Evolutionary conservation across 106 monocot genomes (phyloP), one percentile per base, ranked within the genome.

Genomic region (Apostasia ramifera): DNA sequence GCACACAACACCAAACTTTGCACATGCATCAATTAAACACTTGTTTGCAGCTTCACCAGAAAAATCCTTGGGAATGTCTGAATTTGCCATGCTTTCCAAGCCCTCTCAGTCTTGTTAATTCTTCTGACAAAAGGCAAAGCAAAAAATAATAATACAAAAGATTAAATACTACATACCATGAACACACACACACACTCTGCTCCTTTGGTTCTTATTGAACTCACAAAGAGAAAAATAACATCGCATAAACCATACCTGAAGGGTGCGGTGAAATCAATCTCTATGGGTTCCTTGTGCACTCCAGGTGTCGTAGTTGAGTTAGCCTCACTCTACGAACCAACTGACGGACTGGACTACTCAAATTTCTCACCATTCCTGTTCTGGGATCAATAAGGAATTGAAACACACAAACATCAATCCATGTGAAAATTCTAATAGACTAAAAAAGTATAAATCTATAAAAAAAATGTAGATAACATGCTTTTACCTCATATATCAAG

Each of bases 231-330:
- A 66, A 15, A 1, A 3, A 65, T 65, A 38, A 41, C 47, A 61
- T 47, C 7, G 8, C 8, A 53, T 6, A 15, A 70, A 46, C 11
- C 39, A 45, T 76, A 92, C 95, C 84, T 89, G 74, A 95, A 95
- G 8, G 95, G 95, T 41, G 95, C 92, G 61, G 95, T 88, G 61
- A 95, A 95, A 76, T 95, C 94, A 73, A 95, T 95, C 71, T 95
- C 92, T 63, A 95, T 81, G 10, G 91, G 95, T 53, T 92, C 92
- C 26, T 81, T 89, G 67, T 89, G 81, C 26, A 84, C 71, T 3
- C 95, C 95, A 79, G 86, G 26, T 26, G 26, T 26, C 26, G 26
- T 26, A 26, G 26, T 26, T 26, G 26, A 26, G 26, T 26, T 26
- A 26, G 26, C 26, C 26, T 26, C 26, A 26, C 26, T 26, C 0